Base-by-base conservation (phyloP, 257 asterid species). In the Dorcoceras hygrometricum region DNA sequence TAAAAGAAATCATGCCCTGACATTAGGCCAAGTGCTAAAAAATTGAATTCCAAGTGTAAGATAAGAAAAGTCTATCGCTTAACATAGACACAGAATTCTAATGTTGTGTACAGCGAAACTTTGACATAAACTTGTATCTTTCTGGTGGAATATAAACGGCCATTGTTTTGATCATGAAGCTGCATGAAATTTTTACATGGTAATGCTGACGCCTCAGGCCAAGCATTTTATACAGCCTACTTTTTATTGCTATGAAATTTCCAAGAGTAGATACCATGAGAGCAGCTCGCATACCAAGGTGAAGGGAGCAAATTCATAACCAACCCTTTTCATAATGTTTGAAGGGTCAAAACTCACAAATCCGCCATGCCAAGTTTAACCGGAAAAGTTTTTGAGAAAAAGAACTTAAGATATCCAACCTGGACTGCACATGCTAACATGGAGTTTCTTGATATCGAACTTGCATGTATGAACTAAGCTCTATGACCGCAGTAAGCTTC, bases 21-120 rank as follows among this genome's bases (percentile, higher is more conserved):
- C 59, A 70, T 10, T 50, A 31, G 23, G 29, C 46, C 66, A 57
- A 34, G 76, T 43, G 26, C 39, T 34, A 3, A 20, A 39, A 25
- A 20, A 56, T 11, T 55, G 36, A 26, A 34, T 46, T 24, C 62
- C 29, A 51, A 32, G 60, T 27, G 6, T 8, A 34, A 11, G 46
- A 8, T 48, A 27, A 46, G 54, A 65, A 46, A 57, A 34, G 10
- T 57, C 29, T 11, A 24, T 55, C 39, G 23, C 57, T 46, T 46
- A 18, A 46, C 7, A 46, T 18, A 46, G 20, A n/a, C n/a, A n/a
- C n/a, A 46, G 18, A 46, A 14, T 46, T 16, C 22, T 16, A 5
- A 46, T 16, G 22, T 46, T 18, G 8, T 14, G 54, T 7, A 46
- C 54, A 16, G 5, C 20, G 22, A 16, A 46, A 46, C 54, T 46